Evolutionary conservation across 441 rosid species (phyloP), one percentile per base, ranked within the genome.

Genomic region (Gossypium schwendimanii): DNA sequence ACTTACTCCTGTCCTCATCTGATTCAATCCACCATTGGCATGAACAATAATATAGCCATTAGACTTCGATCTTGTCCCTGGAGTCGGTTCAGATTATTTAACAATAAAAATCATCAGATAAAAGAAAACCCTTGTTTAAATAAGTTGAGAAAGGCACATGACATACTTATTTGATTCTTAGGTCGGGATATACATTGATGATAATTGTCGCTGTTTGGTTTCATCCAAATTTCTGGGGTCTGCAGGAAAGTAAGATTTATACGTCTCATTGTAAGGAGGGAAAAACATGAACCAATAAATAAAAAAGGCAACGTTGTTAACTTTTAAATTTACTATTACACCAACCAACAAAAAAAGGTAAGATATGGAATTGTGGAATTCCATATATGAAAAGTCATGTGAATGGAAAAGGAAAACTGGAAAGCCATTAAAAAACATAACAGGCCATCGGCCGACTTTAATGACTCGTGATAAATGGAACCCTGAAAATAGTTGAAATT

Each of bases 21-120:
- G 98, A 85, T 95, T 95, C 82, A 95, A 74, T 73, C 99, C 99
- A 49, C 99, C 99, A 73, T 95, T 95, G 33, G 98, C 98, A 75
- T 91, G 94, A 73, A 90, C 95, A 26, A 93, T 61, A 63, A 95
- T 87, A 77, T 88, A 95, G 2, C 99, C 99, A 78, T 90, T 90
- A 47, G 96, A 86, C 26, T 82, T 85, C 6, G 58, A 71, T 26
- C 65, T 72, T 0, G 77, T 45, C 57, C 81, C 99, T 91, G 74
- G 33, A 78, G 14, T 1, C 31, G 70, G 23, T 50, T 74, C 66
- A 31, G 36, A 15, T 6, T 33, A 17, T 20, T 36, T 6, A 47
- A 33, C 4, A 20, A 75, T 1, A 24, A 31, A 2, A 2, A 41
- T 7, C 41, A 41, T 7, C 41, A 59, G 18, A 59, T 14, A 59